These are phyloP conservation scores for Cucurbitaria berberidis DNA, from an alignment of 2,329 filamentous ascomycete species.

Conservation along the genomic window DNA sequence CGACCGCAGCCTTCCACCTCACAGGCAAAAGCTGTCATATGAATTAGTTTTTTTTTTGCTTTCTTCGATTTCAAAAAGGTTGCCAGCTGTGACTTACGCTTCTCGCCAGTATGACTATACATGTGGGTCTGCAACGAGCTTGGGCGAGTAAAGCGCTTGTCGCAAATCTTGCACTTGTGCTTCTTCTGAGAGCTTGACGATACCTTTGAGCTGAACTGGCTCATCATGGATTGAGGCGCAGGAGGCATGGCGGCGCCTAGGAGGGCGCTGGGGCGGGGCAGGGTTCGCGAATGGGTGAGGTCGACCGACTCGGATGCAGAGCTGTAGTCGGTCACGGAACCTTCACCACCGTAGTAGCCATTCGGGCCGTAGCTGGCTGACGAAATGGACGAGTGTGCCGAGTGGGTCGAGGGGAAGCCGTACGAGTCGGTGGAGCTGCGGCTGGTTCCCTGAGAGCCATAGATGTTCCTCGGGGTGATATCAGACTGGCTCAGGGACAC, in stretches of 20 bases:
- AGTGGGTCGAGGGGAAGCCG: slow-evolving; percentile 85
- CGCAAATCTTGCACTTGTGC: slow-evolving; percentile 99
- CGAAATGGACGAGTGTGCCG: slow-evolving; percentile 88
- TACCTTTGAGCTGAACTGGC: slow-evolving; percentile 95
- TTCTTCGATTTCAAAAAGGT: too few species aligned
- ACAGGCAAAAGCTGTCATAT: slow-evolving; percentile 78
- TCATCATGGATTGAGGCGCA: slow-evolving; percentile 96
- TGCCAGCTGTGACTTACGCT: too few species aligned
- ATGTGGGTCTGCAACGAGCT: slow-evolving; percentile 96
- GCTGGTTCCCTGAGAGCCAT: slow-evolving; percentile 68
- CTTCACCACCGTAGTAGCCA: slow-evolving; percentile 82
- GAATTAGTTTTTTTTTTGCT: slow-evolving; percentile 23
- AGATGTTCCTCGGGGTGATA: slow-evolving; percentile 79
- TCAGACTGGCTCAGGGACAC: slow-evolving; percentile 89
- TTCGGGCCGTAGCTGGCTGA: slow-evolving; percentile 77
- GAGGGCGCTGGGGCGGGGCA: slow-evolving; percentile 76
- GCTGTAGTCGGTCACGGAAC: slow-evolving; percentile 90
- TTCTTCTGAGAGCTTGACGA: slow-evolving; percentile 97
- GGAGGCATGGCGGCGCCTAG: slow-evolving; percentile 70
- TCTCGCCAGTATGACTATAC: slow-evolving; percentile 98
- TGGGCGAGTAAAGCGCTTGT: slow-evolving; percentile 94
- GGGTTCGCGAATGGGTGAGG: slow-evolving; percentile 77
- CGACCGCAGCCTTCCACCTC: slow-evolving; percentile 94
- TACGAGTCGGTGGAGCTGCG: slow-evolving; percentile 85
- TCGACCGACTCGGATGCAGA: slow-evolving; percentile 87